phyloP scores from a whole-genome alignment of 176 grass and related monocot species.

The Calamus simplicifolius region DNA sequence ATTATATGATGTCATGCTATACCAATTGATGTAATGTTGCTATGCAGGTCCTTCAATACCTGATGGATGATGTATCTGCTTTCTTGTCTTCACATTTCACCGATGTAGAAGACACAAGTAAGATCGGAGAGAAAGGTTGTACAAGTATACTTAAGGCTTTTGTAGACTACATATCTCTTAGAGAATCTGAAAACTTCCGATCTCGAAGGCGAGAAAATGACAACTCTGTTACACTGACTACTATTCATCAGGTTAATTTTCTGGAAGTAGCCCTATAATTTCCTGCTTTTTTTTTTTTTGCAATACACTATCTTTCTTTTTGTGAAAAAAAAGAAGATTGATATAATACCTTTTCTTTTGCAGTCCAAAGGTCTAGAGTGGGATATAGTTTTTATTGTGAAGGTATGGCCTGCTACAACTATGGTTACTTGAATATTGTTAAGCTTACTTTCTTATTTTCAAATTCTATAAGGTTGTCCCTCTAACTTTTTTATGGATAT shows the following conservation, averaged over 20 bases:
- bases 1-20: too few relatives aligned
- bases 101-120: slow-evolving; percentile 34
- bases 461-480: too few relatives aligned
- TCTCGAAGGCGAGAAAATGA: slow-evolving; percentile 75
- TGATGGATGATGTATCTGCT: slow-evolving; percentile 95
- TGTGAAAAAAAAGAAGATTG: not conserved
- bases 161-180: slow-evolving; percentile 74
- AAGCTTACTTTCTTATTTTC: too few relatives aligned
- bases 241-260: slow-evolving; percentile 80
- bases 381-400: slow-evolving; percentile 90
- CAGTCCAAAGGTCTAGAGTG: slow-evolving; percentile 98
- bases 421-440: not conserved
- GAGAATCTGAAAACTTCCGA: slow-evolving; percentile 81
- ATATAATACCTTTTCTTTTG: slow-evolving; percentile 30
- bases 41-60: slow-evolving; percentile 79
- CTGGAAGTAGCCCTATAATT: not conserved
- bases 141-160: slow-evolving; percentile 56
- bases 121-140: slow-evolving; percentile 60
- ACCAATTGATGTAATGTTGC: not conserved
- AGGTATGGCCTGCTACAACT: slow-evolving; percentile 43
- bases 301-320: not conserved
- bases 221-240: slow-evolving; percentile 84
- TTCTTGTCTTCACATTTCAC: slow-evolving; percentile 88
- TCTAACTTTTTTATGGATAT: too few relatives aligned
- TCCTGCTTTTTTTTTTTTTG: not conserved